These are phyloP conservation scores for Mortierella sp. DNA, from an alignment of 371 early-diverging fungal genomes.

Conservation along the genomic window DNA sequence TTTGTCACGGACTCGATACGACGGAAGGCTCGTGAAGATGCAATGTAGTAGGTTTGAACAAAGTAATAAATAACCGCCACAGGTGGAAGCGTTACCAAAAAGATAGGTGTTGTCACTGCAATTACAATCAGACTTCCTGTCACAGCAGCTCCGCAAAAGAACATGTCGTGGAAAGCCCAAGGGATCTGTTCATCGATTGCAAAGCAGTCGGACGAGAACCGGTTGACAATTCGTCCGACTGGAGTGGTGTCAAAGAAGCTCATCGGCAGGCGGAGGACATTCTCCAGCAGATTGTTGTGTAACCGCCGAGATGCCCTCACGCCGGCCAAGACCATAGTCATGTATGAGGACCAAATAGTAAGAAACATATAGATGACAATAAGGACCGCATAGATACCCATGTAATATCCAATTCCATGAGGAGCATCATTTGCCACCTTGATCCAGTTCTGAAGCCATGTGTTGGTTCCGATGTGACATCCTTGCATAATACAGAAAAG, in stretches of 20 bases:
- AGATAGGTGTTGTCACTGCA: slow-evolving; percentile 61
- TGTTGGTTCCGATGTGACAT: slow-evolving; percentile 25
- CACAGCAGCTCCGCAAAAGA: slow-evolving; percentile 61
- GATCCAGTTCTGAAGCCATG: slow-evolving; percentile 83
- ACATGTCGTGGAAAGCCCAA: slow-evolving; percentile 17
- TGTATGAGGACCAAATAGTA: slow-evolving; percentile 13
- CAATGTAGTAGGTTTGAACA: slow-evolving; percentile 69
- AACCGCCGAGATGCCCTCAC: slow-evolving; percentile 57
- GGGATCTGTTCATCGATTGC: slow-evolving; percentile 72
- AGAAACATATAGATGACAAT: slow-evolving; percentile 31
- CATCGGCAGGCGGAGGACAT: slow-evolving; percentile 68
- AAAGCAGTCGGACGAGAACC: slow-evolving; percentile 80
- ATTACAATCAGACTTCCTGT: slow-evolving; percentile 71
- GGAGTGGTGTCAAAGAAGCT: slow-evolving; percentile 92
- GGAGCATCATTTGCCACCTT: slow-evolving; percentile 41
- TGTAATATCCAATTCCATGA: slow-evolving; percentile 60
- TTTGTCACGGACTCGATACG: slow-evolving; percentile 79
- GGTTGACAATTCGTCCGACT: slow-evolving; percentile 80
- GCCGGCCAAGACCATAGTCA: slow-evolving; percentile 43
- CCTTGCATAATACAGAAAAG: slow-evolving; percentile 10
- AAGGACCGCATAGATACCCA: slow-evolving; percentile 76
- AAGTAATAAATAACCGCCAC: slow-evolving; percentile 49
- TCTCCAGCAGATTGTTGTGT: slow-evolving; percentile 59
- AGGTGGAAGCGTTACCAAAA: slow-evolving; percentile 38
- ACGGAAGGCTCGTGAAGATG: slow-evolving; percentile 76